Evolutionary conservation across 768 basidiomycete genomes (phyloP).

Genomic region (Xerocomus spinulosus): DNA sequence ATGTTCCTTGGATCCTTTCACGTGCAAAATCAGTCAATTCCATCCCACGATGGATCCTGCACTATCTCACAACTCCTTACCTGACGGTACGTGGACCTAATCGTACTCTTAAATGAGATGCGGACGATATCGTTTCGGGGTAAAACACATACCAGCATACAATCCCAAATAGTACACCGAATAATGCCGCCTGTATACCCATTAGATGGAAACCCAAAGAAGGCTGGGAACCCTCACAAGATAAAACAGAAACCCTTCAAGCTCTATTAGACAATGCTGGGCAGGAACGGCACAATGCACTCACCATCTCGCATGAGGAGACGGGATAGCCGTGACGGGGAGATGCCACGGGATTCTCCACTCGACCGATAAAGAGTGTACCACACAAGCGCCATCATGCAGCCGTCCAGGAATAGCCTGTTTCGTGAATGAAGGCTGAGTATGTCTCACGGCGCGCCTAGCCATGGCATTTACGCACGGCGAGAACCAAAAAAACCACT

Average conservation of each 20-base stretch:
- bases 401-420: slow-evolving; percentile 11
- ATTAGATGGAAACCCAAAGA: not conserved
- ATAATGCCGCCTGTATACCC: not conserved
- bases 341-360: not conserved
- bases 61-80: not conserved
- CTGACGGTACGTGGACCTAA: not conserved
- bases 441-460: not conserved
- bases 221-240: not conserved
- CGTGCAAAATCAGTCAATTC: not conserved
- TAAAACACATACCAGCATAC: slow-evolving; percentile 1
- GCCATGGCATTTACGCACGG: not conserved
- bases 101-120: not conserved
- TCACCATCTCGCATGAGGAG: slow-evolving; percentile 10
- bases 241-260: slow-evolving; percentile 9
- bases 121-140: not conserved
- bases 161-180: not conserved
- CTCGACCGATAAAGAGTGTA: slow-evolving; percentile 3
- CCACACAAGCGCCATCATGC: slow-evolving; percentile 1
- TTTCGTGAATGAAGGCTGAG: not conserved
- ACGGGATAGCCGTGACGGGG: slow-evolving; percentile 3
- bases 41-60: too few species aligned
- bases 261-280: too few species aligned
- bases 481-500: slow-evolving; percentile 11
- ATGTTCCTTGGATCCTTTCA: not conserved
- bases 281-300: not conserved